Evolutionary conservation across 331 rosid species (phyloP).

Genomic region (Stylosanthes scabra): DNA sequence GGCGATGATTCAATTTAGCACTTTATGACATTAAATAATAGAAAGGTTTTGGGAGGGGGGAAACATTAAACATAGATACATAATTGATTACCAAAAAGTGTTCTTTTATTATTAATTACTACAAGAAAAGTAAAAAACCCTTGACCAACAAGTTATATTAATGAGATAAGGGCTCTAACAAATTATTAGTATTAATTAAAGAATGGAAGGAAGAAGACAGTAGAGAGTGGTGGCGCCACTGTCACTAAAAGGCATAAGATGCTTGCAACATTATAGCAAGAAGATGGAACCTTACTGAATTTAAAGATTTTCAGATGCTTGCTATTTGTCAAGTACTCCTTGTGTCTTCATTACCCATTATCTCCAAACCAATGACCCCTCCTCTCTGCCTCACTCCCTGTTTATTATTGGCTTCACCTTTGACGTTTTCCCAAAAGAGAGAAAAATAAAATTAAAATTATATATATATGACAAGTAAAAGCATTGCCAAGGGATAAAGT

Average conservation of each 20-base stretch:
- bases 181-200: neutral
- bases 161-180: neutral
- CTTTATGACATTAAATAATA: neutral
- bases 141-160: neutral
- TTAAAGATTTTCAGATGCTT: slow-evolving; percentile 12
- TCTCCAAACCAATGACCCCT: slow-evolving; percentile 2
- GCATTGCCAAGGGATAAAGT: neutral
- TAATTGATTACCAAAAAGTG: slow-evolving; percentile 2
- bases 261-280: slow-evolving; percentile 17
- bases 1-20: slow-evolving; percentile 18
- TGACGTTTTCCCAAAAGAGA: slow-evolving; percentile 26
- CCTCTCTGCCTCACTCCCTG: neutral
- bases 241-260: slow-evolving; percentile 24
- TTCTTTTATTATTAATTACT: neutral
- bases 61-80: neutral
- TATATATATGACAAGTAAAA: neutral
- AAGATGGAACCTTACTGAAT: neutral
- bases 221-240: neutral
- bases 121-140: neutral
- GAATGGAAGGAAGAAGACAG: slow-evolving; percentile 1
- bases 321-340: slow-evolving; percentile 18
- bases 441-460: neutral
- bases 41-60: neutral
- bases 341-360: slow-evolving; percentile 22
- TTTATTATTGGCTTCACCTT: slow-evolving; percentile 15